These are phyloP conservation scores for Ophiostoma sp. DNA, from an alignment of 2,329 filamentous ascomycete species.

Conservation along the genomic window DNA sequence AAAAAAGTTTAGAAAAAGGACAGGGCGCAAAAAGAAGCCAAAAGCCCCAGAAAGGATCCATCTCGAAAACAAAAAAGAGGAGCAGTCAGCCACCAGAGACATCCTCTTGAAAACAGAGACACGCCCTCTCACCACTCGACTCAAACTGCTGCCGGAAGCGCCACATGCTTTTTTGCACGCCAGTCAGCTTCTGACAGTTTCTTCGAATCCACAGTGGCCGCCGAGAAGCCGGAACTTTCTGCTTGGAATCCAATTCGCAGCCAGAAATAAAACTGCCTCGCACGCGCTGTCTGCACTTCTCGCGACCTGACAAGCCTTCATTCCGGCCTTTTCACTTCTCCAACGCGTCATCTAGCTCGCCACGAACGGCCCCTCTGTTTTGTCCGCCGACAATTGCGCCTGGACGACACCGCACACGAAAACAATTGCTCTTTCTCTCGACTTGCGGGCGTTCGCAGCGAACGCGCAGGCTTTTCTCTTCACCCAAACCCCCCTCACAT, in stretches of 20 bases:
- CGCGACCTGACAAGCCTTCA: not conserved
- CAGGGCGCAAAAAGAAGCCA: not conserved
- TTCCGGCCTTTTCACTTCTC: not conserved
- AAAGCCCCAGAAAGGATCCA: not conserved
- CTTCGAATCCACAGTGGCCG: not conserved
- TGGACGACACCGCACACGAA: not conserved
- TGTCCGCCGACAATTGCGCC: not conserved
- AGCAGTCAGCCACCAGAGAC: slow-evolving; percentile 6
- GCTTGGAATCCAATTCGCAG: not conserved
- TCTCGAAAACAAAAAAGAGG: not conserved
- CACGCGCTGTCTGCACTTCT: not conserved
- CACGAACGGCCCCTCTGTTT: not conserved
- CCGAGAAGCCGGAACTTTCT: not conserved
- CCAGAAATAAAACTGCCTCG: not conserved
- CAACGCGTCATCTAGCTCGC: not conserved
- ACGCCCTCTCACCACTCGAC: not conserved
- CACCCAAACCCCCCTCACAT: not conserved
- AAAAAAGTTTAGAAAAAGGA: not conserved
- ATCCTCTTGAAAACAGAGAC: not conserved
- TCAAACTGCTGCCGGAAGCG: not conserved
- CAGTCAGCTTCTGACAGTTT: slow-evolving; percentile 1
- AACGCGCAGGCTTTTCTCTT: not conserved
- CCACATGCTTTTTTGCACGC: slow-evolving; percentile 11
- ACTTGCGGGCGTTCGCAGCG: not conserved
- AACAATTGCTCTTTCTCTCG: not conserved